Conservation (phyloP, 148 eudicot genomes). For the Pharnaceum exiguum region DNA sequence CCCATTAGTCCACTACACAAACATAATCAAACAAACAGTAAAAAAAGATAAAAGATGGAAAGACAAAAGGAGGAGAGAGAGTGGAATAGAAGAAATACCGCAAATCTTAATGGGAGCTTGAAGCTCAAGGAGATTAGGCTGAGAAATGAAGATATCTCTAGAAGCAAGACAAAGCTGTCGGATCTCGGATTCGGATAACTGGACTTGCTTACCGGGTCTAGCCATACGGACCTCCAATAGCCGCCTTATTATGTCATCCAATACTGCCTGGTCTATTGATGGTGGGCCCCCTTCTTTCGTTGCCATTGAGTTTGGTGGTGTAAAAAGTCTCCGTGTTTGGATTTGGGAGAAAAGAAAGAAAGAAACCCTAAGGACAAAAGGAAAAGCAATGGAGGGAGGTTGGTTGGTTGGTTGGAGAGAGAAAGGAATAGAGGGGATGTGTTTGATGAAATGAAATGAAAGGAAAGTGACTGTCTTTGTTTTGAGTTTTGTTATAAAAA, state of each 20-base stretch:
- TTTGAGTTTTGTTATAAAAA: no score
- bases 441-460: no score
- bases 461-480: no score
- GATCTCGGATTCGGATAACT: constrained; percentile 84
- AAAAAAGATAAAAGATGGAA: background rate
- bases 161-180: constrained; percentile 82
- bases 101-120: constrained; percentile 95
- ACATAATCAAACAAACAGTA: background rate
- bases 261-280: constrained; percentile 45
- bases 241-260: constrained; percentile 79
- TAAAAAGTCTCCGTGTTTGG: background rate
- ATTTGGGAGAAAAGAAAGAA: background rate
- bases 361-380: constrained; percentile 29
- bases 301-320: constrained; percentile 23
- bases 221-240: constrained; percentile 72
- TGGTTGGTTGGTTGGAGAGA: no score
- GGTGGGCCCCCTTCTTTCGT: constrained; percentile 22
- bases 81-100: constrained; percentile 50
- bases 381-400: no score
- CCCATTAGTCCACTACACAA: background rate
- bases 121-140: constrained; percentile 87
- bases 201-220: constrained; percentile 85
- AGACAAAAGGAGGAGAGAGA: background rate
- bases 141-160: constrained; percentile 69
- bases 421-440: no score